A percentile compares a stretch with the other conserved stretches of the same genome.
phyloP scores from a whole-genome alignment of 768 basidiomycete species.

The Calvatia gigantea region DNA sequence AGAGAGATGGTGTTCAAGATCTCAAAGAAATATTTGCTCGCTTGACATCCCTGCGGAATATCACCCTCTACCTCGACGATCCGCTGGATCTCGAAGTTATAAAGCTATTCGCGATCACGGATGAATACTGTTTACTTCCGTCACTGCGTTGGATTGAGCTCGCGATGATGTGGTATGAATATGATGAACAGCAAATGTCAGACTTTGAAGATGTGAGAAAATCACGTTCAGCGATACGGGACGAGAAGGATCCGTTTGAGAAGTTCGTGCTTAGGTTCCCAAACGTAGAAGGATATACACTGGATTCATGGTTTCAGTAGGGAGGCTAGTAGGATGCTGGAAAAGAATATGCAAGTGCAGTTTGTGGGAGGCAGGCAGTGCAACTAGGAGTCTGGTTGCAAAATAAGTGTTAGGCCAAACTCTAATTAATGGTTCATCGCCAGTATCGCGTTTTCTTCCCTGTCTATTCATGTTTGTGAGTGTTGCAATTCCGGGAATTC shows the following conservation, averaged over 20 bases:
- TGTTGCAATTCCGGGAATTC: not conserved
- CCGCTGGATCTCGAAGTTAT: not conserved
- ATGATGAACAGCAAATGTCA: not conserved
- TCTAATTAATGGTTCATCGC: not conserved
- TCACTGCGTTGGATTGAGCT: not conserved
- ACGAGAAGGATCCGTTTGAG: not conserved
- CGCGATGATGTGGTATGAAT: not conserved
- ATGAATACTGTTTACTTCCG: not conserved
- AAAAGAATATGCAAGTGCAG: not conserved
- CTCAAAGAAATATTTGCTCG: not conserved
- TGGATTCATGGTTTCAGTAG: not conserved
- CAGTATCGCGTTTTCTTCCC: slow-evolving; percentile 6
- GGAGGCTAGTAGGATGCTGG: not conserved
- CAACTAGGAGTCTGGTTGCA: not conserved
- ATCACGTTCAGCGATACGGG: not conserved
- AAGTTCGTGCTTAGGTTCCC: not conserved
- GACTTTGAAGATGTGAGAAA: not conserved
- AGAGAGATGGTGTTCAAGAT: not conserved
- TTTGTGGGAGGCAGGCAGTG: not conserved
- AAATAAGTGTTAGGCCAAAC: too few species aligned
- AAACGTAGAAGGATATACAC: not conserved
- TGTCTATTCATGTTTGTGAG: not conserved
- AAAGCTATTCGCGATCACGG: not conserved
- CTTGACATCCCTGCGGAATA: not conserved
- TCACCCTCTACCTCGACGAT: not conserved